Evolutionary conservation across 2,329 filamentous ascomycete genomes (phyloP), one percentile per base, ranked within the genome.

Genomic region (Sphaerulina vaccinii): DNA sequence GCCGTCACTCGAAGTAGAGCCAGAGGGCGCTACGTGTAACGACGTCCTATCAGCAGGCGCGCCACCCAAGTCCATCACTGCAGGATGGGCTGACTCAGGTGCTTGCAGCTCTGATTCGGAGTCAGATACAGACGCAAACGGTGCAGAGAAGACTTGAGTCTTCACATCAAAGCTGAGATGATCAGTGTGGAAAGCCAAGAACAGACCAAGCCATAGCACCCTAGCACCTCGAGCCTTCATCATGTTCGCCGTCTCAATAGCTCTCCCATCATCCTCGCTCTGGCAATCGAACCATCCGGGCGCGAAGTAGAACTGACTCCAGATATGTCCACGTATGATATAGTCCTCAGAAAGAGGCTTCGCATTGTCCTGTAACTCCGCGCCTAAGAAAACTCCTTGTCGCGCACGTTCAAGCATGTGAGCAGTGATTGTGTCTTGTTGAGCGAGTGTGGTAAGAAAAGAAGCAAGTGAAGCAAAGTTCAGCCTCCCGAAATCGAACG

Each of bases 331-430:
- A 1, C 84, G 75, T 49, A 88, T 76, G 0, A 80, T 75, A 57
- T 82, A 88, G 54, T 90, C 87, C 42, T 90, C 87, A 0, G 85
- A 84, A 0, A 90, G 65, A 0, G 86, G 85, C 1, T 77, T 72
- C 1, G 74, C 74, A 0, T 74, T 65, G 1, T 47, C 50, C 68
- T 23, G 73, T 72, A 1, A 73, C 73, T 2, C 72, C 63, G 66
- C 23, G 63, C 71, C 24, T 71, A 68, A 57, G 69, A 54, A 82
- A 69, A 21, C 73, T 51, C 33, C 65, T 51, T 52, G 62, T 6
- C 52, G 52, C 8, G 61, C 63, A 24, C 51, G 59, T 19, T 71
- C 56, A 72, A 72, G 57, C 59, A 67, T 32, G 53, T 57, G 56
- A 65, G 68, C 78, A 63, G 57, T 52, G 27, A 67, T 53, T 3